Percentiles rank a stretch among this genome's conserved stretches.
These are phyloP conservation scores for Pseudopyricularia cyperi DNA, from an alignment of 2,329 filamentous ascomycete genomes.

Conservation along the genomic window DNA sequence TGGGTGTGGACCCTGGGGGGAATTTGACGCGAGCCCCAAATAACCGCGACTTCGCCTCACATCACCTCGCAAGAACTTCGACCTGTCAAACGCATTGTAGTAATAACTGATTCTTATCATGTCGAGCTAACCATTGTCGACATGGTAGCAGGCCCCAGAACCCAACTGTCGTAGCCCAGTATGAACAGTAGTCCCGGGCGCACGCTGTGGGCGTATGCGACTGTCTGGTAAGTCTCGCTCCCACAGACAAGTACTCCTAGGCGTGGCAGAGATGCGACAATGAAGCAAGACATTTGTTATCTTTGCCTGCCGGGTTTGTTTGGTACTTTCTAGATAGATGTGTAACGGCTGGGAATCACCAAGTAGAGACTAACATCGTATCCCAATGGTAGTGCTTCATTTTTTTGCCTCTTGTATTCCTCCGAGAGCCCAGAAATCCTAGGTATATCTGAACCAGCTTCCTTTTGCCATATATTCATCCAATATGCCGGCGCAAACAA, in stretches of 20 bases:
- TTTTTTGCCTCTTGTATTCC: constrained; percentile 32
- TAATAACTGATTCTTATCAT: no score
- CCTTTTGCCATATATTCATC: background rate
- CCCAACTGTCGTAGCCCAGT: background rate
- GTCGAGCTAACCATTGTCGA: no score
- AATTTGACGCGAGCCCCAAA: no score
- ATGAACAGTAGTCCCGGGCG: background rate
- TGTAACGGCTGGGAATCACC: background rate
- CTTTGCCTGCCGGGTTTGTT: background rate
- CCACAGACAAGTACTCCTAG: background rate
- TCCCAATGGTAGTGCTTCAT: constrained; percentile 18
- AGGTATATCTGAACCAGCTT: constrained; percentile 19
- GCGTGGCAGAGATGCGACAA: background rate
- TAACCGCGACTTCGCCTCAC: no score
- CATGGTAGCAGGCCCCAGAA: no score
- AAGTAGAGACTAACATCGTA: background rate
- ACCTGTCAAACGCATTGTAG: no score
- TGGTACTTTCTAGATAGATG: background rate
- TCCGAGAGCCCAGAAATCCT: constrained; percentile 34
- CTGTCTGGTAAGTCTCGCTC: constrained; percentile 15
- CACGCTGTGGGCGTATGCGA: background rate
- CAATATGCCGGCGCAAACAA: background rate
- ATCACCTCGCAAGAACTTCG: no score
- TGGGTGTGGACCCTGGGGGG: no score
- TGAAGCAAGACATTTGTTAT: background rate